Conservation (phyloP, 495 filamentous ascomycete genomes). For the Pseudomonodictys pantanalensis region DNA sequence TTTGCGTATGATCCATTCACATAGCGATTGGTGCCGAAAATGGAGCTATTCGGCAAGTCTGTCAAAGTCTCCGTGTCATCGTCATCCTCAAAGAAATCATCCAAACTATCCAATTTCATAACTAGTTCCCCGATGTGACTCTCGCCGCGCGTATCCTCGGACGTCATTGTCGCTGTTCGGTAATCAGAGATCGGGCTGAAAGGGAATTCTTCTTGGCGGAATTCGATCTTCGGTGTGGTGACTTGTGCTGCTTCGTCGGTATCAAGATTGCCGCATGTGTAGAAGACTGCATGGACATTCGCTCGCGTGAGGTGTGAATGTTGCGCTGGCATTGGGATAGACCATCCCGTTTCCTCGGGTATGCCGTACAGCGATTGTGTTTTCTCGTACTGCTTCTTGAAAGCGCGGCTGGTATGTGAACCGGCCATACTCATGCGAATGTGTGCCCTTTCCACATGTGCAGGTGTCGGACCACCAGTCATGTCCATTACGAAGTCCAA, state of each 20-base stretch:
- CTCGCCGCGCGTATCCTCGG: constrained; percentile 73
- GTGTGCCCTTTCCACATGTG: constrained; percentile 78
- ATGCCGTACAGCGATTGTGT: constrained; percentile 95
- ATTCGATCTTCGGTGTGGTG: constrained; percentile 82
- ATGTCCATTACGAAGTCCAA: constrained; percentile 94
- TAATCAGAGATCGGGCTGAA: constrained; percentile 72
- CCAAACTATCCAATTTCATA: constrained; percentile 84
- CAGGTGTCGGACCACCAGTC: constrained; percentile 65
- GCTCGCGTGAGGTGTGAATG: constrained; percentile 78
- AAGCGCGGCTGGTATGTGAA: constrained; percentile 67
- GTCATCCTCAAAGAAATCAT: constrained; percentile 86
- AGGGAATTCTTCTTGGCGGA: constrained; percentile 84
- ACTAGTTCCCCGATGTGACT: constrained; percentile 81
- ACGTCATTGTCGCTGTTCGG: constrained; percentile 86
- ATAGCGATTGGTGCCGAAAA: constrained; percentile 17
- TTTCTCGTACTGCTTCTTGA: constrained; percentile 90
- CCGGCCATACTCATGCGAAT: constrained; percentile 95
- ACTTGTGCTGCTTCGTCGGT: constrained; percentile 56
- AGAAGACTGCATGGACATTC: constrained; percentile 96
- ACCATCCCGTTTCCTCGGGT: constrained; percentile 93
- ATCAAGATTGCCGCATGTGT: constrained; percentile 69
- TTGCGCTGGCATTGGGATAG: constrained; percentile 86
- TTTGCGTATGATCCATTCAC: constrained; percentile 41
- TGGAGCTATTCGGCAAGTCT: constrained; percentile 48
- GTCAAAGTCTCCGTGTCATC: constrained; percentile 44